A percentile compares a stretch with the other conserved stretches of the same genome.
Evolutionary conservation across 2,329 filamentous ascomycete species (phyloP).

Genomic region (Lecanicillium sp.): DNA sequence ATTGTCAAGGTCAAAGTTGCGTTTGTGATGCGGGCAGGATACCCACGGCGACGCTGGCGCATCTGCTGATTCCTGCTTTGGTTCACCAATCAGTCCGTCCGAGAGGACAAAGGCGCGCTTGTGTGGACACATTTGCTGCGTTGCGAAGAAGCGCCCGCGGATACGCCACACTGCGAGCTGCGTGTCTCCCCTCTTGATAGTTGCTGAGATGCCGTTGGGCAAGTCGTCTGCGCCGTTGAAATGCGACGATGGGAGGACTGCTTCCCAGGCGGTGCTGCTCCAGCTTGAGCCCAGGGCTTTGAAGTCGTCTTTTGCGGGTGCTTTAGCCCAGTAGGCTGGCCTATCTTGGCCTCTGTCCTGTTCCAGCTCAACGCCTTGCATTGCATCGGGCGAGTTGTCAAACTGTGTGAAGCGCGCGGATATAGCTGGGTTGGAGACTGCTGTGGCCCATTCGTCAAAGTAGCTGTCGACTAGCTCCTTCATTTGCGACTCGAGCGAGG

Average conservation of each 20-base stretch:
- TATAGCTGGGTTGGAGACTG: constrained; percentile 59
- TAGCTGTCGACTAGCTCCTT: constrained; percentile 71
- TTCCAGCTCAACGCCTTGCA: constrained; percentile 62
- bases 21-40: constrained; percentile 81
- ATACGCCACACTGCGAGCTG: constrained; percentile 84
- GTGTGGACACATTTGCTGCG: constrained; percentile 92
- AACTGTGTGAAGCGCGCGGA: constrained; percentile 72
- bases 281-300: constrained; percentile 47
- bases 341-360: constrained; percentile 64
- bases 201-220: constrained; percentile 65
- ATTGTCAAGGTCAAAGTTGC: constrained; percentile 70
- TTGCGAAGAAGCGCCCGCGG: constrained; percentile 70
- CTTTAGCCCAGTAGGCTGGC: constrained; percentile 70
- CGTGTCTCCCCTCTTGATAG: constrained; percentile 79
- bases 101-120: constrained; percentile 85
- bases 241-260: constrained; percentile 60
- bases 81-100: constrained; percentile 73
- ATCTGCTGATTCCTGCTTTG: neutral
- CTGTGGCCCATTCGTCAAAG: constrained; percentile 90
- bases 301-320: constrained; percentile 63
- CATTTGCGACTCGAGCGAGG: constrained; percentile 82
- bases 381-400: constrained; percentile 67
- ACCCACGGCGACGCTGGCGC: constrained; percentile 56
- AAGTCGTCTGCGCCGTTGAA: constrained; percentile 57
- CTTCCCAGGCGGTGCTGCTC: constrained; percentile 57